These are phyloP conservation scores for Gnomoniopsis sp. DNA, from an alignment of 2,329 filamentous ascomycete species.

Conservation along the genomic window DNA sequence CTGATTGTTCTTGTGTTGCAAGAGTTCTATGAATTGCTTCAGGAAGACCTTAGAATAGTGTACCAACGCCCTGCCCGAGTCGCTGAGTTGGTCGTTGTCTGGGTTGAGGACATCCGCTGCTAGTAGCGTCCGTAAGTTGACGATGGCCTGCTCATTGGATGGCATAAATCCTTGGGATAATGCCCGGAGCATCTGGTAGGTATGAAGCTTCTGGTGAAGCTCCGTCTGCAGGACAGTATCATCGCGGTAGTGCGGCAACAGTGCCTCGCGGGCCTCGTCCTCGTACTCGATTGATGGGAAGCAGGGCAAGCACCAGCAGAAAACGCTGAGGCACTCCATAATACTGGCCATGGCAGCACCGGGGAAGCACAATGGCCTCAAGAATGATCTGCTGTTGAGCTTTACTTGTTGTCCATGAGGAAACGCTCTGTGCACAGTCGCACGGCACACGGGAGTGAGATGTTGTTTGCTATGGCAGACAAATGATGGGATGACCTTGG, in stretches of 20 bases:
- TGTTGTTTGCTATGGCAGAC: too few relatives aligned
- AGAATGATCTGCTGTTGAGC: background rate
- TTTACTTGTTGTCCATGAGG: background rate
- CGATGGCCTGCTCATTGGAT: constrained; percentile 78
- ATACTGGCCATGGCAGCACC: constrained; percentile 10
- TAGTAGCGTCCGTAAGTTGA: constrained; percentile 75
- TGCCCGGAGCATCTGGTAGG: constrained; percentile 86
- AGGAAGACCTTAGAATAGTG: constrained; percentile 72
- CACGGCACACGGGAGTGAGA: background rate
- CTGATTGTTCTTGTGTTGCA: constrained; percentile 75
- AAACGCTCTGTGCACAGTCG: background rate
- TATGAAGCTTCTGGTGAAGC: constrained; percentile 86
- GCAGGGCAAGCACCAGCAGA: constrained; percentile 55
- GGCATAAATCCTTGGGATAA: constrained; percentile 85
- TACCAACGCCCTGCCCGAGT: constrained; percentile 70
- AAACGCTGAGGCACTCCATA: constrained; percentile 13
- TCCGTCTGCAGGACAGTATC: constrained; percentile 74
- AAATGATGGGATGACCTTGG: background rate
- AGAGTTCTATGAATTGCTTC: constrained; percentile 73
- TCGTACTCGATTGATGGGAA: constrained; percentile 55
- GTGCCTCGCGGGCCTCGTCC: constrained; percentile 67
- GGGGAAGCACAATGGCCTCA: background rate
- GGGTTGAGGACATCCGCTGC: constrained; percentile 76
- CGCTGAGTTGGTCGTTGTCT: constrained; percentile 69
- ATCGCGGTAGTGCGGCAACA: constrained; percentile 79